phyloP scores from a whole-genome alignment of 768 basidiomycete genomes.

The Psilocybe tampanensis region DNA sequence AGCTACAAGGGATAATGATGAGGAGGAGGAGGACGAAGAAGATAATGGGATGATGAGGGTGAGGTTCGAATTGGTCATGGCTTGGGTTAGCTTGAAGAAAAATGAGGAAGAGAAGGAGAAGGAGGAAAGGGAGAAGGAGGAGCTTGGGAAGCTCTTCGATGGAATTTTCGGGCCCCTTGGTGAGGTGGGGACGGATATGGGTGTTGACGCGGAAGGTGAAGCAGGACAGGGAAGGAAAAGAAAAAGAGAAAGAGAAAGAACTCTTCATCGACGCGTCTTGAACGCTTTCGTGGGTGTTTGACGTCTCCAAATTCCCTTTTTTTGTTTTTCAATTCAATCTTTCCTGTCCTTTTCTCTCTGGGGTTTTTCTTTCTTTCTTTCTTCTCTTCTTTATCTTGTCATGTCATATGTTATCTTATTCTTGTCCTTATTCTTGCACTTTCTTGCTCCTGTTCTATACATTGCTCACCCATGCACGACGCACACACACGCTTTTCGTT shows the following conservation, averaged over 20 bases:
- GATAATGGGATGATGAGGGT: not conserved
- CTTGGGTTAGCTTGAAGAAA: slow-evolving; percentile 2
- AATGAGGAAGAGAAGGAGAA: not conserved
- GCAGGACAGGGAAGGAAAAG: no score
- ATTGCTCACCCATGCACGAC: no score
- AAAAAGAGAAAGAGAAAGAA: not conserved
- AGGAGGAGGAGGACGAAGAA: slow-evolving; percentile 7
- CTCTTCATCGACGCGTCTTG: slow-evolving; percentile 13
- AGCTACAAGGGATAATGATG: no score
- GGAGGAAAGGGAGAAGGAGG: not conserved
- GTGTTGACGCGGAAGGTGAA: not conserved
- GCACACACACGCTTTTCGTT: no score
- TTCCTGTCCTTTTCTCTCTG: no score
- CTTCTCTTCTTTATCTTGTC: no score
- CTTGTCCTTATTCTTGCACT: no score
- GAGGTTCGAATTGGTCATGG: slow-evolving; percentile 7
- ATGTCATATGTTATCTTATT: no score
- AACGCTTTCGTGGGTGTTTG: slow-evolving; percentile 2
- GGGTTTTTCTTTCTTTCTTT: not conserved
- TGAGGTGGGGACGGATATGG: no score
- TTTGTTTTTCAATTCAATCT: no score
- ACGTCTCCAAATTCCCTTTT: no score
- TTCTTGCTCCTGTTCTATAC: no score
- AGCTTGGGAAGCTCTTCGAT: not conserved
- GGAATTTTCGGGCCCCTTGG: not conserved